Evolutionary conservation across 2,329 filamentous ascomycete genomes (phyloP), one percentile per base, ranked within the genome.

Genomic region (Beauveria sp.): DNA sequence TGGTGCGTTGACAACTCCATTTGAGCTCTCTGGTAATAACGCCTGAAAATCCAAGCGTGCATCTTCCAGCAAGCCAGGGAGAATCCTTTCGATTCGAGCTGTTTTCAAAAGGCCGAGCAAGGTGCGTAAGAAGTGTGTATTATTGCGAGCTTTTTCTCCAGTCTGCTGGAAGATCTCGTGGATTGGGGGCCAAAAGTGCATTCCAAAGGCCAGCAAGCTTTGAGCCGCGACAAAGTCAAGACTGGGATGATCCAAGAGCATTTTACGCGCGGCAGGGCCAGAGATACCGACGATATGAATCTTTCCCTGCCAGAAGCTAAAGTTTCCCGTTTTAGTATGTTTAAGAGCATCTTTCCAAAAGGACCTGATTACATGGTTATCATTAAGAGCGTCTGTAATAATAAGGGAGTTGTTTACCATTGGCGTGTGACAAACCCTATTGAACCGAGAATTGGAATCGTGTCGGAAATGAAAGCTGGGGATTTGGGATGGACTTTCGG

Each of bases 301-400:
- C 12, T 60, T 63, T 22, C 63, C 63, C 10, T 56, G 49, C 63
- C 63, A 65, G 26, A 63, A 65, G 46, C 63, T 65, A 50, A 65
- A 65, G 8, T 63, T 40, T 2, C 63, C 63, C 6, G 58, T 64
- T 26, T 30, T 61, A 22, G 62, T 55, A 16, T 51, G 30, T 7
- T 16, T 16, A 4, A 46, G 22, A 14, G 55, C 42, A 5, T 45
- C 38, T 22, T 51, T 30, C 60, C 60, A 62, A 16, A 58, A 62
- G 20, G 18, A n/a, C 60, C 60, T 63, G 28, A 38, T 40, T 9
- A 38, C 28, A 40, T 24, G 10, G 30, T 54, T 38, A 49, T 43
- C 40, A 43, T 18, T 3, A 9, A 43, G 40, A 43, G 40, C 40
- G 40, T n/a, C 40, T 43, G 40, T n/a, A 43, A 42, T 42, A 43